A percentile compares a stretch with the other conserved stretches of the same genome.
Evolutionary conservation across 1,139 yeast genomes (phyloP).

Genomic region (Entelexis sorbosivorans): DNA sequence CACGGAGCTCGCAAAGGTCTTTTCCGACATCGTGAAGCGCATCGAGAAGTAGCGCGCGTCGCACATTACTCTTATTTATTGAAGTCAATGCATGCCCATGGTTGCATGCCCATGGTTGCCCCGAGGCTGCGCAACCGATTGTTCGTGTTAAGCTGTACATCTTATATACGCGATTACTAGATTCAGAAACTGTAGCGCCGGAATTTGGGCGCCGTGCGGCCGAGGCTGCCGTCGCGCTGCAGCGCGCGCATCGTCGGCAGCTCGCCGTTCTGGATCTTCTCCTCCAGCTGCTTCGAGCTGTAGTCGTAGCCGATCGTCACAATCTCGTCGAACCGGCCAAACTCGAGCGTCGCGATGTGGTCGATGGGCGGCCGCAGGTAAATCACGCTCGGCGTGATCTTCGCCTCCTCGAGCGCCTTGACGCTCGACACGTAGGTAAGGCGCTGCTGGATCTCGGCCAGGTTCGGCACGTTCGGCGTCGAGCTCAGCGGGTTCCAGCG

Average conservation of each 20-base stretch:
- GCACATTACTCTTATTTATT: too few species aligned
- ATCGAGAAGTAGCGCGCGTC: not conserved
- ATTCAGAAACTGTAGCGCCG: slow-evolving; percentile 17
- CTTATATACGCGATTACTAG: too few species aligned
- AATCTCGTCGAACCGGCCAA: slow-evolving; percentile 84
- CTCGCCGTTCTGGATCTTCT: slow-evolving; percentile 43
- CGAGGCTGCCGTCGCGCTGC: not conserved
- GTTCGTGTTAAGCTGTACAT: not conserved
- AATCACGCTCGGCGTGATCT: slow-evolving; percentile 73
- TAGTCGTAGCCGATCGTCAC: slow-evolving; percentile 69
- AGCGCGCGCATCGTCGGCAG: slow-evolving; percentile 36
- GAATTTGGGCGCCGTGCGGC: not conserved
- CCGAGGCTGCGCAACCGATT: too few species aligned
- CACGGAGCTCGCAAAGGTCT: slow-evolving; percentile 21
- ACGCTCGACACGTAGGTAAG: slow-evolving; percentile 93
- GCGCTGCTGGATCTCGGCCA: slow-evolving; percentile 90
- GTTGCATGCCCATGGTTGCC: too few species aligned
- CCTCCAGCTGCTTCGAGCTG: slow-evolving; percentile 49
- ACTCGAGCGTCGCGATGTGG: slow-evolving; percentile 80
- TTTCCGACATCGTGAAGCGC: slow-evolving; percentile 14
- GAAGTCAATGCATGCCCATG: too few species aligned
- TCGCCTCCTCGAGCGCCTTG: slow-evolving; percentile 80
- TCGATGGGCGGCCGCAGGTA: slow-evolving; percentile 93
- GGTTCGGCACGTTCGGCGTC: slow-evolving; percentile 80
- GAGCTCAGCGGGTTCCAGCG: slow-evolving; percentile 83